Conservation (phyloP, 345 rosid species). For the Cardamine occulta region DNA sequence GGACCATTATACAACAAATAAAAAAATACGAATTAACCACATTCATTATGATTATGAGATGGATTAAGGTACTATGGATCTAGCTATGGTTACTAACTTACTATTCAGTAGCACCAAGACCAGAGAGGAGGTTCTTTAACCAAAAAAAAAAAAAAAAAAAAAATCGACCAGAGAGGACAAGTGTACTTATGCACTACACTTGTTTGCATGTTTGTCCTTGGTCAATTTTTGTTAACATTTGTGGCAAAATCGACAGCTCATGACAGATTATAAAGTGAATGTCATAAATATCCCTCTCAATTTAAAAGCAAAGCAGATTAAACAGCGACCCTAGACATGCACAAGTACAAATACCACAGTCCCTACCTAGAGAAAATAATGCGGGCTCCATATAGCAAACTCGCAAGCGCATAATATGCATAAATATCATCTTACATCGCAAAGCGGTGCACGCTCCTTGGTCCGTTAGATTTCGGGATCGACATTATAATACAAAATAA, state of each 20-base stretch:
- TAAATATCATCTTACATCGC: background rate
- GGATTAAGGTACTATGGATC: background rate
- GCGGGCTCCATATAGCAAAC: conserved; percentile 10
- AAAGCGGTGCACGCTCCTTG: background rate
- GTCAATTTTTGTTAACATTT: conserved; percentile 5
- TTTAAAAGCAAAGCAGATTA: conserved; percentile 7
- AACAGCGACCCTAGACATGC: conserved; percentile 20
- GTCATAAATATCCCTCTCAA: conserved; percentile 26
- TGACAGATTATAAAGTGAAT: conserved; percentile 6
- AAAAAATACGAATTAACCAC: background rate
- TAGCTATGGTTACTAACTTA: no score
- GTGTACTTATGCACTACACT: conserved; percentile 1
- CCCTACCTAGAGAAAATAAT: background rate
- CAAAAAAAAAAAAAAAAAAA: no score
- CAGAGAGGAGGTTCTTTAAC: background rate
- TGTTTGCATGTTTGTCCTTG: conserved; percentile 18
- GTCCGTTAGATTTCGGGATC: background rate
- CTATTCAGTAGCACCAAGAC: no score
- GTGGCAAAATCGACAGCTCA: conserved; percentile 16
- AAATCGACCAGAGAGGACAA: background rate
- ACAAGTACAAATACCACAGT: conserved; percentile 9
- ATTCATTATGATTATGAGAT: background rate
- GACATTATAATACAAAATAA: background rate
- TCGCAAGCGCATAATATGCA: background rate
- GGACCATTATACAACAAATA: no score